A percentile compares a stretch with the other conserved stretches of the same genome.
Evolutionary conservation across 257 asterid species (phyloP).

Genomic region (Salvia hispanica): DNA sequence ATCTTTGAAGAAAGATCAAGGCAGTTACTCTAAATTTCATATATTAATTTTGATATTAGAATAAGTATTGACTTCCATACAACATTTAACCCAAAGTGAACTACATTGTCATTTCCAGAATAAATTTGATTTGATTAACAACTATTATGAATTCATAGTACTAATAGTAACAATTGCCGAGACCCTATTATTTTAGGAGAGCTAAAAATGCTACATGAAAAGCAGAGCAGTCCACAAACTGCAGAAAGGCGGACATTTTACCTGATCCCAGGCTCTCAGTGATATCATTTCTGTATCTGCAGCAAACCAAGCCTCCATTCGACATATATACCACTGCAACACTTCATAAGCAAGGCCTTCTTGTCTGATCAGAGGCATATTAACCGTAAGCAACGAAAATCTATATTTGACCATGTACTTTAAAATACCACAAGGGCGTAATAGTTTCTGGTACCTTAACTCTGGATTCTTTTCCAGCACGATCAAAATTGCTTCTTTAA

Average conservation of each 20-base stretch:
- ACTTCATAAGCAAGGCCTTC: conserved; percentile 85
- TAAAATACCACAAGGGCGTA: neutral
- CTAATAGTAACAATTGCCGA: neutral
- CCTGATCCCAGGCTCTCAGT: conserved; percentile 98
- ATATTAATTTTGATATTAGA: conserved; percentile 2
- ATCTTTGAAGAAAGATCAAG: conserved; percentile 15
- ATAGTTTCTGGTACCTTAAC: conserved; percentile 54
- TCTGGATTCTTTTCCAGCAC: conserved; percentile 84
- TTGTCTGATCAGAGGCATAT: conserved; percentile 52
- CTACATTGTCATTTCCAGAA: neutral
- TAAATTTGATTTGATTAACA: neutral
- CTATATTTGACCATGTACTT: conserved; percentile 23
- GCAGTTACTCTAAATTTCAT: neutral
- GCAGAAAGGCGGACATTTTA: conserved; percentile 31
- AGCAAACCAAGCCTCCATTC: conserved; percentile 99
- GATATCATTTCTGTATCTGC: conserved; percentile 99
- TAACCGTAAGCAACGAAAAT: conserved; percentile 29
- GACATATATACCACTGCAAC: conserved; percentile 91
- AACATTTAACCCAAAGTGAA: neutral
- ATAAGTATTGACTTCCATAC: conserved; percentile 14
- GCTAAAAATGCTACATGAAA: conserved; percentile 17
- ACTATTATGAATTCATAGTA: neutral
- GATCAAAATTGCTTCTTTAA: conserved; percentile 74
- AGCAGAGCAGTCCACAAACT: conserved; percentile 19
- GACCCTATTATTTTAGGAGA: conserved; percentile 14